Conservation (phyloP, 83 land plant genomes). For the Diphasiastrum complanatum region DNA sequence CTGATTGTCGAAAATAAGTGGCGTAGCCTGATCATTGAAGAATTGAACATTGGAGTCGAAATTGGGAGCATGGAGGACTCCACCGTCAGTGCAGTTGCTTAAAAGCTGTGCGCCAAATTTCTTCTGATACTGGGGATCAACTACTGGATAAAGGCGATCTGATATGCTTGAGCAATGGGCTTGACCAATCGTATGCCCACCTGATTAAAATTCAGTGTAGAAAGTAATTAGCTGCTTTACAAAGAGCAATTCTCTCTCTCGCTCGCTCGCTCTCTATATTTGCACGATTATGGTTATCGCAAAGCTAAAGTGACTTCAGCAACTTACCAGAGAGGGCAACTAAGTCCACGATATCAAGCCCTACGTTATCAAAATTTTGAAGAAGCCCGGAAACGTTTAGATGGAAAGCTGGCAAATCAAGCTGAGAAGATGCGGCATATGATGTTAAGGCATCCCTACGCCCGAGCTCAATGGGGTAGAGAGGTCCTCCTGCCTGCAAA, state of each 20-base stretch:
- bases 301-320: no score
- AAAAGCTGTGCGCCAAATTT: conserved; percentile 16
- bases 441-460: conserved; percentile 10
- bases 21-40: conserved; percentile 16
- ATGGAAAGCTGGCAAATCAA: background rate
- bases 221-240: no score
- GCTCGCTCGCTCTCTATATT: no score
- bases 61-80: background rate
- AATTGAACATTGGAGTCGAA: conserved; percentile 18
- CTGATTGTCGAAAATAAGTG: conserved; percentile 21
- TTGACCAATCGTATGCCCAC: conserved; percentile 31
- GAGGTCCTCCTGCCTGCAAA: conserved; percentile 18
- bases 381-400: conserved; percentile 11
- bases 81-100: conserved; percentile 11
- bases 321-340: conserved; percentile 14
- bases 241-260: no score
- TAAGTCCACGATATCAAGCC: conserved; percentile 11
- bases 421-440: background rate
- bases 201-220: conserved; percentile 8
- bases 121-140: background rate
- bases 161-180: conserved; percentile 21
- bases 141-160: conserved; percentile 9
- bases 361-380: conserved; percentile 5
- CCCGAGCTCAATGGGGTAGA: conserved; percentile 15
- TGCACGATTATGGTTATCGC: no score